Percentiles rank a stretch among this genome's conserved stretches.
These are phyloP conservation scores for Lepiota venenata DNA, from an alignment of 768 basidiomycete genomes.

Conservation along the genomic window DNA sequence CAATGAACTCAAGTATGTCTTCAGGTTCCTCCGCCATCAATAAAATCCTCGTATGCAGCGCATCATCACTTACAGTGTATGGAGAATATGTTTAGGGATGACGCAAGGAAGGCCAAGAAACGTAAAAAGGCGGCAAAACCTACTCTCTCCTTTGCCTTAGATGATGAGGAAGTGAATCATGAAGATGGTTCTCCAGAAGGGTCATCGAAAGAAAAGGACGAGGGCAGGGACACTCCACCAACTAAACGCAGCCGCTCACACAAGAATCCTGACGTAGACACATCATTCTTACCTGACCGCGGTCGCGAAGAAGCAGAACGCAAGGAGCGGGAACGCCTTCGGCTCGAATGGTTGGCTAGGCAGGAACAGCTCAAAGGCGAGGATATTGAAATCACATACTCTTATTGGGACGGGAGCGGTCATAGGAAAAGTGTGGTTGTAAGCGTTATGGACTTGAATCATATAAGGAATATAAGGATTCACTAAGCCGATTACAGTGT, in stretches of 20 bases:
- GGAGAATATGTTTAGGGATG: conserved; percentile 87
- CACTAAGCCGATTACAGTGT: conserved; percentile 53
- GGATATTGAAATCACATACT: conserved; percentile 91
- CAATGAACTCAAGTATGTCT: conserved; percentile 82
- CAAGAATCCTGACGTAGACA: conserved; percentile 97
- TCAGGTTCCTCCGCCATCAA: conserved; percentile 13
- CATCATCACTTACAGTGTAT: conserved; percentile 64
- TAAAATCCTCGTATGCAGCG: conserved; percentile 17
- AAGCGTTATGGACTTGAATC: conserved; percentile 28
- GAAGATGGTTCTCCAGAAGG: conserved; percentile 26
- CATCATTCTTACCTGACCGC: conserved; percentile 97
- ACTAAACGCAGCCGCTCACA: conserved; percentile 76
- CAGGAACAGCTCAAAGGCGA: conserved; percentile 59
- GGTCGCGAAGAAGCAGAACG: conserved; percentile 94
- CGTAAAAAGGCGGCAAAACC: conserved; percentile 87
- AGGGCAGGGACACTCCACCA: conserved; percentile 42
- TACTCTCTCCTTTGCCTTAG: conserved; percentile 88
- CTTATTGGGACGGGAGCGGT: conserved; percentile 98
- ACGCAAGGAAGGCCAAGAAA: conserved; percentile 85
- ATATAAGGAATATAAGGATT: no score
- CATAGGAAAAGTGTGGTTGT: conserved; percentile 91
- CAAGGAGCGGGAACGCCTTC: conserved; percentile 80
- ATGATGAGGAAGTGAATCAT: conserved; percentile 74
- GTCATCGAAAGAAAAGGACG: conserved; percentile 35
- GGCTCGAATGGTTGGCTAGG: conserved; percentile 85